Evolutionary conservation across 1,139 yeast species (phyloP).

Genomic region (Yamadazyma mexicana): DNA sequence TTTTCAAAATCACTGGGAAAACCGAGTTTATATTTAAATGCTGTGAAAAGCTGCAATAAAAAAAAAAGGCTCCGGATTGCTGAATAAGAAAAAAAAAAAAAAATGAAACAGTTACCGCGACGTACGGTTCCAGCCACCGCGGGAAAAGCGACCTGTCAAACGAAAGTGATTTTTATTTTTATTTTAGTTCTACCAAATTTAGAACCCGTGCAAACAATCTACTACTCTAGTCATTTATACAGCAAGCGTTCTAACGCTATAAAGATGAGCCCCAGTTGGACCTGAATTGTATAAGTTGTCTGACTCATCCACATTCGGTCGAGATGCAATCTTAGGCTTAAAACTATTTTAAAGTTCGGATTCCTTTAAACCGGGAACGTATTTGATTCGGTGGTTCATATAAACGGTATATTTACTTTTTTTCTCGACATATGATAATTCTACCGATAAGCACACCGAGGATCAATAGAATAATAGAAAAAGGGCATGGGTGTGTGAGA

Average conservation of each 20-base stretch:
- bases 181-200: too few relatives aligned
- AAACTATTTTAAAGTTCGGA: not conserved
- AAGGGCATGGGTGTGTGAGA: not conserved
- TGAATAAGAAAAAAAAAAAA: not conserved
- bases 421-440: constrained; percentile 4
- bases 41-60: not conserved
- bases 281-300: too few relatives aligned
- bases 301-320: too few relatives aligned
- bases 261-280: too few relatives aligned
- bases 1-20: constrained; percentile 2
- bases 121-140: too few relatives aligned
- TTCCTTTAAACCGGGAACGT: constrained; percentile 1
- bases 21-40: constrained; percentile 1
- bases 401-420: not conserved
- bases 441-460: constrained; percentile 6
- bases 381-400: not conserved
- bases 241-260: too few relatives aligned
- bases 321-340: too few relatives aligned
- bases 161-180: too few relatives aligned
- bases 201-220: too few relatives aligned
- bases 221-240: too few relatives aligned
- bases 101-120: too few relatives aligned
- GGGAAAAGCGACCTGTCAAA: not conserved
- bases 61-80: not conserved
- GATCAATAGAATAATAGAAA: not conserved